Percentiles rank a stretch among this genome's conserved stretches.
These are phyloP conservation scores for Geotrichum carabidarum DNA, from an alignment of 1,139 yeast genomes.

Conservation along the genomic window DNA sequence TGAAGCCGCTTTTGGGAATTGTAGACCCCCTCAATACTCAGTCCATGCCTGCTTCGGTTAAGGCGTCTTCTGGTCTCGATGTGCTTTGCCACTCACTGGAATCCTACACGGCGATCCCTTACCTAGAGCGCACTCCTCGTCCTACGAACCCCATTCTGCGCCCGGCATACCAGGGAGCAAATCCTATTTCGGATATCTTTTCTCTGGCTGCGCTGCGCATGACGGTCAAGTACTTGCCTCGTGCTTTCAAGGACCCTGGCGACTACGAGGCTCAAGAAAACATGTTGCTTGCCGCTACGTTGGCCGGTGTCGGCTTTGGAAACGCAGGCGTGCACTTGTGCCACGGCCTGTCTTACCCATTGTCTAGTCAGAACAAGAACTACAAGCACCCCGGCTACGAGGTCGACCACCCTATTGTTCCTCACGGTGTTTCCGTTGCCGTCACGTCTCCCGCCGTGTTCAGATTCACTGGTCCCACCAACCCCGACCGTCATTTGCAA, in stretches of 20 bases:
- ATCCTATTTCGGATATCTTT: constrained; percentile 42
- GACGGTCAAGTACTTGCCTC: constrained; percentile 40
- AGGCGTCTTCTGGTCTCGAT: constrained; percentile 44
- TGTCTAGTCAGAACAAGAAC: constrained; percentile 39
- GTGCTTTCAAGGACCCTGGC: constrained; percentile 38
- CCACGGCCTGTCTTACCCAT: constrained; percentile 42
- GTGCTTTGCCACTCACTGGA: constrained; percentile 46
- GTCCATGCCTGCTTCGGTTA: constrained; percentile 43
- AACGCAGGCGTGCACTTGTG: constrained; percentile 43
- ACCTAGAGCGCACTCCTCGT: constrained; percentile 39
- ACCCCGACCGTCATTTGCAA: constrained; percentile 40
- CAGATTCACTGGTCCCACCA: constrained; percentile 40
- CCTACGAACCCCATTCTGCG: constrained; percentile 39
- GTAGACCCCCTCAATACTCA: constrained; percentile 43
- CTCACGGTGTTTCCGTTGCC: constrained; percentile 43
- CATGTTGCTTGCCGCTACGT: constrained; percentile 41
- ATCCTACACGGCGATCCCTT: constrained; percentile 43
- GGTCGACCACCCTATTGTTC: constrained; percentile 40
- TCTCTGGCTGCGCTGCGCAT: constrained; percentile 39
- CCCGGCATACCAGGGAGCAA: constrained; percentile 44
- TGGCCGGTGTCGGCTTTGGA: constrained; percentile 43
- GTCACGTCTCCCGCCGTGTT: constrained; percentile 43
- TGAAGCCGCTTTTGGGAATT: constrained; percentile 40
- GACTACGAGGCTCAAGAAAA: constrained; percentile 41
- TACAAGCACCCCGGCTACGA: constrained; percentile 39